Base-by-base conservation (phyloP, 2,329 filamentous ascomycete genomes). In the Talaromyces islandicus region DNA sequence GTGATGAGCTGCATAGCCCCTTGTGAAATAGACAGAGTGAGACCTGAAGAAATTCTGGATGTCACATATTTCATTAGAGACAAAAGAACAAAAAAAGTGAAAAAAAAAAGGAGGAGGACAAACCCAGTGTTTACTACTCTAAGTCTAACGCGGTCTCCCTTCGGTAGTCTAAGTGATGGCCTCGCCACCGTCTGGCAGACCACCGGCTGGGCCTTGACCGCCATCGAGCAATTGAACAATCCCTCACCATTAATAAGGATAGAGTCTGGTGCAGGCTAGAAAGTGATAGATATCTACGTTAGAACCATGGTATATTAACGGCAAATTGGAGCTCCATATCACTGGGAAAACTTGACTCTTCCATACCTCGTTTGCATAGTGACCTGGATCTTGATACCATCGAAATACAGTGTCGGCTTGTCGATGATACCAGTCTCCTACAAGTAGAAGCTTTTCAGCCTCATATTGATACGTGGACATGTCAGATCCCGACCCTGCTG, bases 341-440 rank as follows among this genome's bases (percentile, higher is more conserved):
- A 14, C 43, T 4, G n/a, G 2, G n/a, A 46, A 25, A 50, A 7
- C 43, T 50, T 24, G 24, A 25, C n/a, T 4, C 10, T 21, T 46
- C n/a, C 59, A 30, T n/a, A 77, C 75, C 67, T 78, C 76, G 52
- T 75, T 76, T 3, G 76, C 65, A 77, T 78, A 12, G 73, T 75
- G 4, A 69, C 73, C 14, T 73, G 66, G 25, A 25, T 73, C 72
- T 65, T 75, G 73, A 60, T 78, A 81, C 73, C 75, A 78, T 4
- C 67, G 69, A 10, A 80, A 65, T 27, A 80, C 73, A 17, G 79
- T 70, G 4, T 64, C 63, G 2, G 76, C 74, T 29, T 70, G 66
- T 21, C 71, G 69, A 67, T 81, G 78, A 65, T 81, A 81, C 78
- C 78, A 81, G 62, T 81, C 80, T 6, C 78, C 78, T 25, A 80